A percentile compares a stretch with the other conserved stretches of the same genome.
Conservation (phyloP, 257 asterid genomes). For the Catharanthus roseus region DNA sequence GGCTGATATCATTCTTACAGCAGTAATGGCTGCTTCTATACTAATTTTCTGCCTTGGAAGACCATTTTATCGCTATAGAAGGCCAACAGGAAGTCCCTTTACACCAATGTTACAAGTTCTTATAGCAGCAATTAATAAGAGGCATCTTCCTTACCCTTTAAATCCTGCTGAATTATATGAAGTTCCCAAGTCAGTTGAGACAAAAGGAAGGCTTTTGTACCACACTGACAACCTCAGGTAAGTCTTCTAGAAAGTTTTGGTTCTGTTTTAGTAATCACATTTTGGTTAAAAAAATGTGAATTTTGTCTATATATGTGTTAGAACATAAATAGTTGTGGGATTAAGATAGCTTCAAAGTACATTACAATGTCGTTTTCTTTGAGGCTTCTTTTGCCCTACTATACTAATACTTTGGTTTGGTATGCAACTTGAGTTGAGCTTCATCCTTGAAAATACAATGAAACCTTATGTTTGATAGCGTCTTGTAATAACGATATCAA, state of each 20-base stretch:
- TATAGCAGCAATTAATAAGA: slow-evolving; percentile 60
- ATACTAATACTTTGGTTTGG: too few relatives aligned
- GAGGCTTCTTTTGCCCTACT: too few relatives aligned
- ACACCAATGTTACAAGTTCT: slow-evolving; percentile 65
- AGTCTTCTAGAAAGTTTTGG: background rate
- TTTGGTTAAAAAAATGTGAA: background rate
- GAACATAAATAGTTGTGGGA: too few relatives aligned
- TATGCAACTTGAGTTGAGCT: too few relatives aligned
- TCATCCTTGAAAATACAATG: too few relatives aligned
- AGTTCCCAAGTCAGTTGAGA: slow-evolving; percentile 38
- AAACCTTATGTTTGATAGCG: too few relatives aligned
- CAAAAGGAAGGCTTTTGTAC: slow-evolving; percentile 43
- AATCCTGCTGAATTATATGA: slow-evolving; percentile 49
- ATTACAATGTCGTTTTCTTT: too few relatives aligned
- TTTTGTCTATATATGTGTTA: too few relatives aligned
- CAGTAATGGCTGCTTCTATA: slow-evolving; percentile 43
- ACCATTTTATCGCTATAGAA: slow-evolving; percentile 57
- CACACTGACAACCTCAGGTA: slow-evolving; percentile 61
- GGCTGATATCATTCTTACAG: slow-evolving; percentile 58
- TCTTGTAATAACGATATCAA: too few relatives aligned
- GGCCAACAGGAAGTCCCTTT: slow-evolving; percentile 61
- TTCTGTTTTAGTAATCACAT: background rate
- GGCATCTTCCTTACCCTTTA: slow-evolving; percentile 42
- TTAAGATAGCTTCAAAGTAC: too few relatives aligned
- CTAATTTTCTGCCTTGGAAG: slow-evolving; percentile 46